Percentiles rank a stretch among this genome's conserved stretches.
Evolutionary conservation across 306 rosid species (phyloP).

Genomic region (Cyclanthera cordifolia): DNA sequence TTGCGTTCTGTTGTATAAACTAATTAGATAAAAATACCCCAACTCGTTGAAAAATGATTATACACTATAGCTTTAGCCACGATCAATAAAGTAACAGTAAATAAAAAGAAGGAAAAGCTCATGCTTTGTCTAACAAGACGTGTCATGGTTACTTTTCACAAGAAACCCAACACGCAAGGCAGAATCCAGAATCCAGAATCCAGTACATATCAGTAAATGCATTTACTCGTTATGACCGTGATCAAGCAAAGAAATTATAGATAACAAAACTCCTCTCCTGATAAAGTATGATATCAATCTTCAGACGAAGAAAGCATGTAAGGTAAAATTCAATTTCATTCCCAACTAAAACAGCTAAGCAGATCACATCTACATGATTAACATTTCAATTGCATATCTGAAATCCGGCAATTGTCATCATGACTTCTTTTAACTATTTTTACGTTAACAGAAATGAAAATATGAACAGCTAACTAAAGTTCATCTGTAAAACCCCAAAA

Average conservation of each 20-base stretch:
- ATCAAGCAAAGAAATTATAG: background rate
- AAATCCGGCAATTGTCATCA: no score
- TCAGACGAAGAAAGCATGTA: background rate
- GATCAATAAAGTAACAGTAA: background rate
- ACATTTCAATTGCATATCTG: background rate
- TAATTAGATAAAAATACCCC: conserved; percentile 13
- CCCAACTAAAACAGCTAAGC: background rate
- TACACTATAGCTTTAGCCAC: background rate
- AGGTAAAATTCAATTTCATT: background rate
- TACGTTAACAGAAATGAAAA: background rate
- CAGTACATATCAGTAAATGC: background rate
- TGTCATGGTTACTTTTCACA: background rate
- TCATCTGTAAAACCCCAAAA: background rate
- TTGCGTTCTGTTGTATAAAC: conserved; percentile 42
- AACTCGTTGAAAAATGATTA: background rate
- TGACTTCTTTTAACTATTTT: no score
- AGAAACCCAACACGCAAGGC: background rate
- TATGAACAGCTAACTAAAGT: background rate
- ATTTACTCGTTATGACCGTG: background rate
- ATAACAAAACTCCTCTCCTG: background rate
- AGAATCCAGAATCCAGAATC: background rate
- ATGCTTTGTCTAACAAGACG: background rate
- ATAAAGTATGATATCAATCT: background rate
- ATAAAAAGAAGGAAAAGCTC: background rate
- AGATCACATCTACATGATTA: background rate